Evolutionary conservation across 768 basidiomycete species (phyloP).

Genomic region (Postia placenta): DNA sequence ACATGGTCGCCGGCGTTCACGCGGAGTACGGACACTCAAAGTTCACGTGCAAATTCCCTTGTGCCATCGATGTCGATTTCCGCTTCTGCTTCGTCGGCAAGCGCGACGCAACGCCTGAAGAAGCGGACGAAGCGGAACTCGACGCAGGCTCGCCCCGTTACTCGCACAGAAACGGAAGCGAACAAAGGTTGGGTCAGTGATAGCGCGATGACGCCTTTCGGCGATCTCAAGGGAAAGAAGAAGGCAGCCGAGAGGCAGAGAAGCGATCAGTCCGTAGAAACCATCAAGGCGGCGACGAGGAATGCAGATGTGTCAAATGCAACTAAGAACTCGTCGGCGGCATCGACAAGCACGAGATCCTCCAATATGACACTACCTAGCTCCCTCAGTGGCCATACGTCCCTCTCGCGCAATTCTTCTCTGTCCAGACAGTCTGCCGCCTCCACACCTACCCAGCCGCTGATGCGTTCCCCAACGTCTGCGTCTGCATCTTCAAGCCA

Average conservation of each 20-base stretch:
- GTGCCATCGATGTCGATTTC: not conserved
- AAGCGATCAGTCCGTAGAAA: not conserved
- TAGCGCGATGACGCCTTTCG: slow-evolving; percentile 9
- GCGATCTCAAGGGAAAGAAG: not conserved
- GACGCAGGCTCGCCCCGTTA: slow-evolving; percentile 4
- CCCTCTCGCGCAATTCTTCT: slow-evolving; percentile 23
- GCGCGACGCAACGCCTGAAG: slow-evolving; percentile 11
- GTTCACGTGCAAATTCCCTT: slow-evolving; percentile 1
- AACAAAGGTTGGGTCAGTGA: slow-evolving; percentile 24
- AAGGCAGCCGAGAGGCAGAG: slow-evolving; percentile 2
- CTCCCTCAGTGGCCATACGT: slow-evolving; percentile 6
- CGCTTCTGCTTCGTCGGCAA: not conserved
- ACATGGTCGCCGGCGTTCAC: not conserved
- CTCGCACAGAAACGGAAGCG: not conserved
- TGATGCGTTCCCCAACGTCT: not conserved
- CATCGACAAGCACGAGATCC: not conserved
- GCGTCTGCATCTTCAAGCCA: not conserved
- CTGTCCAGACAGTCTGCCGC: slow-evolving; percentile 21
- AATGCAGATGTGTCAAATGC: not conserved
- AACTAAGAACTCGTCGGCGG: not conserved
- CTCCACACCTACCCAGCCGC: slow-evolving; percentile 13
- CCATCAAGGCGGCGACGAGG: not conserved
- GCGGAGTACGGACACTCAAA: not conserved
- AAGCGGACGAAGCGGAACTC: slow-evolving; percentile 17
- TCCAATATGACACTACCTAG: too few species aligned